Evolutionary conservation across 306 rosid genomes (phyloP), one percentile per base, ranked within the genome.

Genomic region (Inga laurina): DNA sequence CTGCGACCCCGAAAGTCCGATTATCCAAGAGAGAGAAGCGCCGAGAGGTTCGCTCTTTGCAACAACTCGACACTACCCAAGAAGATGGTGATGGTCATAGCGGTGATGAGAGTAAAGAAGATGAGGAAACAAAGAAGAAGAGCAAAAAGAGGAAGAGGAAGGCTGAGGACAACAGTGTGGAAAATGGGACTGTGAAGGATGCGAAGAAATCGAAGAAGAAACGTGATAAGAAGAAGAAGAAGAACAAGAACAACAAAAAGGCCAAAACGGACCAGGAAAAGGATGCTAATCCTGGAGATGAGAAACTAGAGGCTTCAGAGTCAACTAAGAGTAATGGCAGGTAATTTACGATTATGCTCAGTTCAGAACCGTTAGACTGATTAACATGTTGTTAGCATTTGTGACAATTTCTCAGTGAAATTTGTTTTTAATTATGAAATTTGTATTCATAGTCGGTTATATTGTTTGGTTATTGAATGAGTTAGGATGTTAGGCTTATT

Each of bases 11-110:
- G 80, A 90, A 75, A 74, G 85, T 88, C 87, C 86, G 84, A 81
- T 88, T 96, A 37, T 86, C 98, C n/a, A 96, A 96, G 92, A 77
- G 99, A 57, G 93, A 92, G 39, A 92, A 92, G 46, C 93, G 84
- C 52, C 84, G 98, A 82, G 86, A 91, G 75, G 14, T 76, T 70
- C 78, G 81, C 10, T 66, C 93, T 76, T 84, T 66, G 49, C 72
- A 85, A 4, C 88, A 52, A 45, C 5, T 86, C 6, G 81, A 77
- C 65, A 76, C 39, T 45, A 74, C 82, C 19, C 82, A 72, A 24
- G 34, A 24, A 22, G 32, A 6, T 59, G 71, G 62, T 61, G n/a
- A 41, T 81, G 46, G 27, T 67, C 14, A 15, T 16, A 19, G 27
- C 48, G 41, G 35, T 18, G 48, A 39, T 35, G 48, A 41, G 32